Evolutionary conservation across 225 moss, liverwort and hornwort genomes (phyloP), one percentile per base, ranked within the genome.

Genomic region (Neckera pumila): DNA sequence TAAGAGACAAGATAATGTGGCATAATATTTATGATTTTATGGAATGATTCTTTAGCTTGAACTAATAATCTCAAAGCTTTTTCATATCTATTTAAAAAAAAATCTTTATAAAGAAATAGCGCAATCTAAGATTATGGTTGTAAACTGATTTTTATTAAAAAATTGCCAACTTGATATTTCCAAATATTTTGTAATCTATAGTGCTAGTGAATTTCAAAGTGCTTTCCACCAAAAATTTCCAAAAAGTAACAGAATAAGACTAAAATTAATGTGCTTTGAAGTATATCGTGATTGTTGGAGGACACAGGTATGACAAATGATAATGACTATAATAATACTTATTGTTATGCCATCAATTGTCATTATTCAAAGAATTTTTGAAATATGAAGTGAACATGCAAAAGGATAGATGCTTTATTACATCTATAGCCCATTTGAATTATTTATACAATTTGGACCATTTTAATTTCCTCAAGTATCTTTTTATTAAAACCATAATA

Each of bases 21-120:
- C 1, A 49, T 23, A 22, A 45, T 80, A 14, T 14, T 43, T 45
- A 45, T 17, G 11, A 8, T 47, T 17, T 7, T 11, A 15, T 81
- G 3, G 2, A 43, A 45, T 15, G 14, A 43, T 31, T 42, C 4
- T 31, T 19, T 14, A 30, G 6, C 9, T 26, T 30, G 4, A 42
- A 14, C 10, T 62, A 82, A 25, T 23, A 82, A 49, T 33, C 11
- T 36, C 11, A 25, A 34, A 7, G 3, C 2, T 16, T 36, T 81
- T 47, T 63, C 3, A 62, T 3, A 23, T 45, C 4, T 42, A 14
- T 14, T 14, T 27, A 4, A 4, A 0, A 3, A 7, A 23, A 25
- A 9, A 9, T 2, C 1, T 30, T 23, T 25, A 11, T 22, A 5
- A 36, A 81, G 1, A 33, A n/a, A 82, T 26, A 49, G 17, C 25